A percentile compares a stretch with the other conserved stretches of the same genome.
Conservation (phyloP, 176 grass and related monocot genomes). For the Aegilops bicornis region DNA sequence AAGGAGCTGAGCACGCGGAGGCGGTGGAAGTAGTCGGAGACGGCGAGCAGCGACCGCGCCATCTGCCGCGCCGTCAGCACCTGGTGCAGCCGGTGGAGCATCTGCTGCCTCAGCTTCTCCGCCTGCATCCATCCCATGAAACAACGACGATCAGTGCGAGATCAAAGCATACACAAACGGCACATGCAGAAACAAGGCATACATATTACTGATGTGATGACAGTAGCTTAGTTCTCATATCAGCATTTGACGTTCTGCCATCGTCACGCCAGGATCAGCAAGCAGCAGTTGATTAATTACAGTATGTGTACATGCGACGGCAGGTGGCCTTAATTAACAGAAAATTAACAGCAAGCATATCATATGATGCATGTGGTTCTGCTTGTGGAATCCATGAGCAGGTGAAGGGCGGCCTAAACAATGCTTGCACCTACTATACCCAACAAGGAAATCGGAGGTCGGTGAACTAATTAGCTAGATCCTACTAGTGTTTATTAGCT, state of each 20-base stretch:
- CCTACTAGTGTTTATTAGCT: background rate
- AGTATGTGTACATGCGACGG: background rate
- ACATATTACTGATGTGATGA: too few relatives aligned
- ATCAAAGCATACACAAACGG: background rate
- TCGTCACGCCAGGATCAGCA: conserved; percentile 25
- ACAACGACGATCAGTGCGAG: background rate
- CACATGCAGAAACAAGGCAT: background rate
- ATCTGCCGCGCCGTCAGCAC: conserved; percentile 68
- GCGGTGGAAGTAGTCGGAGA: conserved; percentile 77
- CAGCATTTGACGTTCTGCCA: background rate
- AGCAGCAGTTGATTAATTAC: background rate
- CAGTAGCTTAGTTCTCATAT: too few relatives aligned
- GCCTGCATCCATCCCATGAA: conserved; percentile 32
- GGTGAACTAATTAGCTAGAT: conserved; percentile 14
- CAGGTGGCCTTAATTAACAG: background rate
- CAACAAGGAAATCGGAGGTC: conserved; percentile 28
- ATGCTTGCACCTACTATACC: conserved; percentile 19
- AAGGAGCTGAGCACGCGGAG: conserved; percentile 71
- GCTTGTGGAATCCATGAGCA: conserved; percentile 16
- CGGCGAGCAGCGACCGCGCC: conserved; percentile 64
- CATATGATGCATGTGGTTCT: background rate
- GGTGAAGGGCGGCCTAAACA: conserved; percentile 44
- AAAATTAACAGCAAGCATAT: background rate
- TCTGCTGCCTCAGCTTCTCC: conserved; percentile 72
- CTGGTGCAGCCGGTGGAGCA: conserved; percentile 64